These are phyloP conservation scores for Ambispora gerdemannii DNA, from an alignment of 192 early-diverging fungal genomes.

Conservation along the genomic window DNA sequence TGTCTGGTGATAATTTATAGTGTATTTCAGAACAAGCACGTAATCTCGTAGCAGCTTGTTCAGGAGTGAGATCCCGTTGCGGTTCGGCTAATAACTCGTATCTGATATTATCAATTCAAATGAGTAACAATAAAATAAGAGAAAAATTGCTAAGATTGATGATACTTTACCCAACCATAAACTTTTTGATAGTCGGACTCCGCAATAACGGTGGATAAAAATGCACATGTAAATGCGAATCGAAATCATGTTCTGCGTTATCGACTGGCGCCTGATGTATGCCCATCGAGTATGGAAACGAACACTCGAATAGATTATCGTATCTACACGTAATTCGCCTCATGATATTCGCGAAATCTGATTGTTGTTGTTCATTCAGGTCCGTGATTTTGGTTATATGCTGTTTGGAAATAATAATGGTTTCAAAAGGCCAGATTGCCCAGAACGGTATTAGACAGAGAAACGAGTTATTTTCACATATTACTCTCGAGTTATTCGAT, in stretches of 20 bases:
- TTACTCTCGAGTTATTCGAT: conserved; percentile 57
- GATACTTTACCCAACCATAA: conserved; percentile 76
- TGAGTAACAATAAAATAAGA: neutral
- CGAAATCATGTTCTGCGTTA: conserved; percentile 44
- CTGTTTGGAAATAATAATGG: conserved; percentile 70
- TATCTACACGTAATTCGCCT: conserved; percentile 78
- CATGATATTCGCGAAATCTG: conserved; percentile 74
- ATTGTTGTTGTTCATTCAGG: conserved; percentile 31
- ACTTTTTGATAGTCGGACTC: conserved; percentile 89
- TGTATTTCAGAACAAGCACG: conserved; percentile 57
- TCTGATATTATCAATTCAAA: conserved; percentile 34
- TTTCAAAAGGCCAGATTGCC: conserved; percentile 97
- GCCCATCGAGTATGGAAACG: conserved; percentile 97
- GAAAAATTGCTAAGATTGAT: neutral
- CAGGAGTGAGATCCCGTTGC: conserved; percentile 92
- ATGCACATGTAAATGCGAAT: conserved; percentile 85
- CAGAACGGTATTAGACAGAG: conserved; percentile 89
- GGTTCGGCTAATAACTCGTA: conserved; percentile 94
- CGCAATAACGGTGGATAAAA: conserved; percentile 95
- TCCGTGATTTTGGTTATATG: conserved; percentile 60
- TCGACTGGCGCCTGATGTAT: conserved; percentile 83
- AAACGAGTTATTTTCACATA: conserved; percentile 80
- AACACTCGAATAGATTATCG: conserved; percentile 88
- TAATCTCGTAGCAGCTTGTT: conserved; percentile 81
- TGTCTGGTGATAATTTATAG: too few species aligned